These are phyloP conservation scores for Trypanosoma avium DNA, from an alignment of 208 protist genomes.

Conservation along the genomic window DNA sequence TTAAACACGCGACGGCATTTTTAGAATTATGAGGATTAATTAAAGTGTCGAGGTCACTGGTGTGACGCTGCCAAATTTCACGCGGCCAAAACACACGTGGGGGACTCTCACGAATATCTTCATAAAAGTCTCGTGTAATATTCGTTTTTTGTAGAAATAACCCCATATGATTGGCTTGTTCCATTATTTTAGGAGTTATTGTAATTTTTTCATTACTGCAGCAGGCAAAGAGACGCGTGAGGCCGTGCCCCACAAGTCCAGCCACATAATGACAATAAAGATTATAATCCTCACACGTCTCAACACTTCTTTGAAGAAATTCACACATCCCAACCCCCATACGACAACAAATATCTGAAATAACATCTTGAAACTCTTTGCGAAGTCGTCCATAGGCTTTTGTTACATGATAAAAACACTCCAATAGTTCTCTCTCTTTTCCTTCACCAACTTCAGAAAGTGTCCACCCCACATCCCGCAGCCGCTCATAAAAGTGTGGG, in stretches of 20 bases:
- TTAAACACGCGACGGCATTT: slow-evolving; percentile 89
- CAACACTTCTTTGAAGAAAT: slow-evolving; percentile 80
- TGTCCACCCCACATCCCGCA: slow-evolving; percentile 52
- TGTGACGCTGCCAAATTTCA: slow-evolving; percentile 86
- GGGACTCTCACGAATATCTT: slow-evolving; percentile 92
- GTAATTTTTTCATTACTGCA: slow-evolving; percentile 91
- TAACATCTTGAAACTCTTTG: slow-evolving; percentile 83
- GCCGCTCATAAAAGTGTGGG: slow-evolving; percentile 72
- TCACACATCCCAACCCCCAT: slow-evolving; percentile 96
- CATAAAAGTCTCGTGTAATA: slow-evolving; percentile 97
- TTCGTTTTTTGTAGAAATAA: slow-evolving; percentile 98
- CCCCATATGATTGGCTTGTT: slow-evolving; percentile 95
- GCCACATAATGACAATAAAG: slow-evolving; percentile 98
- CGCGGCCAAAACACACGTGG: slow-evolving; percentile 95
- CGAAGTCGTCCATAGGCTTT: slow-evolving; percentile 64
- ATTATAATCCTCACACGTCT: slow-evolving; percentile 89
- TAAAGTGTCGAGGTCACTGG: slow-evolving; percentile 68
- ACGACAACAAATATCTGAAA: slow-evolving; percentile 88
- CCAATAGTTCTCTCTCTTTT: slow-evolving; percentile 68
- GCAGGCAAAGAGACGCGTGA: slow-evolving; percentile 88
- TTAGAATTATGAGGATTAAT: no score
- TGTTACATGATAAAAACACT: slow-evolving; percentile 67
- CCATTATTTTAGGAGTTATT: no score
- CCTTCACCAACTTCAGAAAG: slow-evolving; percentile 61
- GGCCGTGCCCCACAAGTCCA: slow-evolving; percentile 95